Conservation (phyloP, 768 basidiomycete species). For the Melanogaster broomeanus region DNA sequence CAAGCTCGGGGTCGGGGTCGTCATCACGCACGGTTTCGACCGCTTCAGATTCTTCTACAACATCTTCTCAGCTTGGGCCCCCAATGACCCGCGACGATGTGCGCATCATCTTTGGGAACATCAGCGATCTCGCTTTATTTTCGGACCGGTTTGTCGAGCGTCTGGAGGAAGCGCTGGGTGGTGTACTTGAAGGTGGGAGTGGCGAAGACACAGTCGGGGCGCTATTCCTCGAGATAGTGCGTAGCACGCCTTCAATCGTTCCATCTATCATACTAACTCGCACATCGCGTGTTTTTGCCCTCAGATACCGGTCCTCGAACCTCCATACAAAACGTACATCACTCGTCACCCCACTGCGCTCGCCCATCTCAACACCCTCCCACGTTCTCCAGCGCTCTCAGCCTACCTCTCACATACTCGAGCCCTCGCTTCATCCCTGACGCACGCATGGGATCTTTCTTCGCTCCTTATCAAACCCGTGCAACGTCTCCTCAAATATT, state of each 20-base stretch:
- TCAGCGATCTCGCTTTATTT: conserved; percentile 72
- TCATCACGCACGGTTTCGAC: conserved; percentile 43
- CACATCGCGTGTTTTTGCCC: conserved; percentile 2
- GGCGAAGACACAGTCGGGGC: conserved; percentile 73
- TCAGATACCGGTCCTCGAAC: conserved; percentile 70
- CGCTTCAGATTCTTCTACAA: conserved; percentile 51
- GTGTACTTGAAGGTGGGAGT: conserved; percentile 57
- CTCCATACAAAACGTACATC: conserved; percentile 78
- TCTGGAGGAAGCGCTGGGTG: conserved; percentile 67
- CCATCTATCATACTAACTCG: not conserved
- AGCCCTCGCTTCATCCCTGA: conserved; percentile 65
- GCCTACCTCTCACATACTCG: conserved; percentile 70
- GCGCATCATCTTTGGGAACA: conserved; percentile 74
- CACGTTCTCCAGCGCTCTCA: conserved; percentile 46
- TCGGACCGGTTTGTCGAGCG: conserved; percentile 65
- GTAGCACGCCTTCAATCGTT: conserved; percentile 28
- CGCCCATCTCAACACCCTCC: conserved; percentile 57
- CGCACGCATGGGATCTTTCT: conserved; percentile 90
- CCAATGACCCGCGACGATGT: conserved; percentile 75
- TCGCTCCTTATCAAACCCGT: conserved; percentile 97
- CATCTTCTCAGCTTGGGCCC: conserved; percentile 48
- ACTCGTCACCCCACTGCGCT: conserved; percentile 77
- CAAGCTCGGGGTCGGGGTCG: conserved; percentile 37
- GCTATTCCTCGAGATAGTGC: conserved; percentile 68
- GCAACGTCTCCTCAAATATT: conserved; percentile 93